Base-by-base conservation (phyloP, 768 basidiomycete species). In the Phlebiopsis flavidoalba region DNA sequence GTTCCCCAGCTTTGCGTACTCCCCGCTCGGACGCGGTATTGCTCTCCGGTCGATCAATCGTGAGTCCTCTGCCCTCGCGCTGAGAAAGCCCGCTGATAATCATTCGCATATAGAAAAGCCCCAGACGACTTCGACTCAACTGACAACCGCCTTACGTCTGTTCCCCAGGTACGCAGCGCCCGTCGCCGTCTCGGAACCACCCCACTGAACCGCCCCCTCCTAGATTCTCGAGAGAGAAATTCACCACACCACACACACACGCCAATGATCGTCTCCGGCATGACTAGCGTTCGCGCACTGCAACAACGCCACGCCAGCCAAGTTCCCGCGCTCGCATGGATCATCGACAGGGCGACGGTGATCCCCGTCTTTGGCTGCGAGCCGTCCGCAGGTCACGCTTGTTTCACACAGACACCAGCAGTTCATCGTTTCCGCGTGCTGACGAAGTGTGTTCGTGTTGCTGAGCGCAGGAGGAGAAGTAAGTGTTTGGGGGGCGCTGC, bases 1-100 rank as follows among this genome's bases (percentile, higher is more conserved):
- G 26, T n/a, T 81, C 17, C 67, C 74, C 2, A 72, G 82, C 53
- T 73, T 84, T 19, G 78, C 78, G 2, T 83, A 82, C 63, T 74
- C 76, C 17, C 72, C 75, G 0, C 64, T 73, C 43, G 72, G 72
- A 4, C 67, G 71, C 14, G 71, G 73, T 1, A 31, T 52, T 75
- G 3, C 58, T 73, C 35, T 70, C 69, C 3, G 72, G 72, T 4
- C 47, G 62, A 55, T 69, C n/a, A n/a, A n/a, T 65, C 52, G 68
- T 69, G 47, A 35, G 68, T 63, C 19, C 11, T 53, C 1, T 5
- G 35, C 14, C n/a, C 14, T 10, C 37, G 14, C 10, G 0, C 11
- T 5, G 12, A 1, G 26, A 10, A 1, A 19, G 24, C 17, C 37
- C 10, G 21, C 54, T 37, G 15, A 5, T 14, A 3, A 8, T 21